Evolutionary conservation across 1,284 basidiomycete species (phyloP).

Genomic region (Apiotrichum brassicae): DNA sequence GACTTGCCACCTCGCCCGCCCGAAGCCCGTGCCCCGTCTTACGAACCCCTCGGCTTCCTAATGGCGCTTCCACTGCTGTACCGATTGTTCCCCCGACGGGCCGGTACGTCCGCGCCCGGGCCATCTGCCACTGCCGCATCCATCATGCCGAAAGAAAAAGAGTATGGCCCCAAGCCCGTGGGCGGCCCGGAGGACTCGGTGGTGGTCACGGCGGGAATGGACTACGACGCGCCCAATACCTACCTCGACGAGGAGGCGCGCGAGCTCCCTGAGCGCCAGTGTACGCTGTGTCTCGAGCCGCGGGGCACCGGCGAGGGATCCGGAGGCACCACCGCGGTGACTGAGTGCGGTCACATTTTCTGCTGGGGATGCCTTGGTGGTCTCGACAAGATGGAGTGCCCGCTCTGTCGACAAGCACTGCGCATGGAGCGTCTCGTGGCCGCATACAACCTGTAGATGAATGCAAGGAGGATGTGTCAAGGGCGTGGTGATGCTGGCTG

Average conservation of each 20-base stretch:
- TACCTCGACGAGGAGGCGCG: conserved; percentile 32
- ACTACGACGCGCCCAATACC: conserved; percentile 35
- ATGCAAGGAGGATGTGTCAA: too few relatives aligned
- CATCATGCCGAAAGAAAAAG: conserved; percentile 7
- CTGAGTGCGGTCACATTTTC: conserved; percentile 90
- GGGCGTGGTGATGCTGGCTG: too few relatives aligned
- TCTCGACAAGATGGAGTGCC: conserved; percentile 78
- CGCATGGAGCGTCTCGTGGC: conserved; percentile 67
- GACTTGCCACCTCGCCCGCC: conserved; percentile 58
- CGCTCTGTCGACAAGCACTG: conserved; percentile 73
- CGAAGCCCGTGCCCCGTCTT: conserved; percentile 68
- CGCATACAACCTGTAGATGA: conserved; percentile 70
- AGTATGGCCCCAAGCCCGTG: conserved; percentile 10
- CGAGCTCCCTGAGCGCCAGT: conserved; percentile 61
- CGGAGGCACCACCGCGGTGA: conserved; percentile 58
- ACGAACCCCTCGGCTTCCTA: conserved; percentile 73
- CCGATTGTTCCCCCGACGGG: conserved; percentile 45
- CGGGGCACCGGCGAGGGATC: conserved; percentile 55
- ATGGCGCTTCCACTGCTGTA: conserved; percentile 64
- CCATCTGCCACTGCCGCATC: neutral
- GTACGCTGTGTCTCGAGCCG: conserved; percentile 80
- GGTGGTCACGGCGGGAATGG: conserved; percentile 46
- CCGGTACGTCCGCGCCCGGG: neutral
- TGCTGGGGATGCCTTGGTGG: conserved; percentile 94
- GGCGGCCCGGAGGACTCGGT: conserved; percentile 41